Percentiles rank a stretch among this genome's conserved stretches.
Conservation (phyloP, 2,329 filamentous ascomycete species). For the Fusarium brevicatenulatum region DNA sequence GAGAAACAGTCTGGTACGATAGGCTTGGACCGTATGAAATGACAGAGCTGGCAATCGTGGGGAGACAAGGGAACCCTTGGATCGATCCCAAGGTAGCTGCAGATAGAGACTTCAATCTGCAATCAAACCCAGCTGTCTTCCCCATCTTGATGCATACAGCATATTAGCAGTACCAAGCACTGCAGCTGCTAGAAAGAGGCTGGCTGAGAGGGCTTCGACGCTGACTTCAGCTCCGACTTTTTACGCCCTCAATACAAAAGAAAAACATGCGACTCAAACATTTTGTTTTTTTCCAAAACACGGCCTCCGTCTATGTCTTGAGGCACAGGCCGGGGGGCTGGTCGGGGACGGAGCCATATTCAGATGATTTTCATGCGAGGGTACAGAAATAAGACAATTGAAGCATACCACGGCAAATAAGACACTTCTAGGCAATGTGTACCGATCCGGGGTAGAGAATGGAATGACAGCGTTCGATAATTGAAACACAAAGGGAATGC, state of each 20-base stretch:
- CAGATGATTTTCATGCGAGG: constrained; percentile 36
- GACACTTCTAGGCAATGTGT: constrained; percentile 36
- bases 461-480: constrained; percentile 40
- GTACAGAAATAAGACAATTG: constrained; percentile 35
- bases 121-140: constrained; percentile 5
- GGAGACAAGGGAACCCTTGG: constrained; percentile 36
- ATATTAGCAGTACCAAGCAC: constrained; percentile 9
- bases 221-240: constrained; percentile 36
- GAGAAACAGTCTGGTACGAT: constrained; percentile 22
- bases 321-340: constrained; percentile 26
- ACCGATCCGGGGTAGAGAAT: constrained; percentile 34
- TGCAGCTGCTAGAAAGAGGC: neutral
- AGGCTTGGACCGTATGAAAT: constrained; percentile 4
- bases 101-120: constrained; percentile 17
- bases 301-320: constrained; percentile 24
- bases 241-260: constrained; percentile 9
- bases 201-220: constrained; percentile 19
- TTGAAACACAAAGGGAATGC: constrained; percentile 43
- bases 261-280: constrained; percentile 25
- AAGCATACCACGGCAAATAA: constrained; percentile 45
- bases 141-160: constrained; percentile 11
- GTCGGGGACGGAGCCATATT: constrained; percentile 36
- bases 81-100: constrained; percentile 20
- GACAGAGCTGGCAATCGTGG: constrained; percentile 33
- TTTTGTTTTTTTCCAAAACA: constrained; percentile 4